Evolutionary conservation across 2,329 filamentous ascomycete species (phyloP).

Genomic region (Pleomassaria siparia): DNA sequence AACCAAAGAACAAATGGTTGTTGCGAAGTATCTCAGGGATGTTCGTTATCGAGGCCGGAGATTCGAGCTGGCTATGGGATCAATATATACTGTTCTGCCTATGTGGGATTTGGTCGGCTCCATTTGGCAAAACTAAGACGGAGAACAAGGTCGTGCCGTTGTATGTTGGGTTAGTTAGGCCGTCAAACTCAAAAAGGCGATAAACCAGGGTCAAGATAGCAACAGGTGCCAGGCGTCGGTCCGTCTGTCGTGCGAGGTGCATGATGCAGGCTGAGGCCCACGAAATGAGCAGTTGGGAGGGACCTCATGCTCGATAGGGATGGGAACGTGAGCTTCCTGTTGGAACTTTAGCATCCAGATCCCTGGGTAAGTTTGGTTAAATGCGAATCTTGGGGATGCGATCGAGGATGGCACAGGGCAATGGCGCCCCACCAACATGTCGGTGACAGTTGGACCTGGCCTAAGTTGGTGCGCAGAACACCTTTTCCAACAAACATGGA

Average conservation of each 20-base stretch:
- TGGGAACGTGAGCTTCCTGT: not conserved
- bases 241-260: constrained; percentile 13
- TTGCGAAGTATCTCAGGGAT: not conserved
- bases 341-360: constrained; percentile 21
- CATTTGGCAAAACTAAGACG: constrained; percentile 1
- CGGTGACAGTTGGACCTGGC: constrained; percentile 4
- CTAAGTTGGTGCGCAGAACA: constrained; percentile 7
- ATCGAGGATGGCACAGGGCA: constrained; percentile 25
- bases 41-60: constrained; percentile 1
- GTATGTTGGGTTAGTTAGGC: not conserved
- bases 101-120: not conserved
- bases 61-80: not conserved
- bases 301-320: not conserved
- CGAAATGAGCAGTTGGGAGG: not conserved
- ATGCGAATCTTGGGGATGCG: constrained; percentile 17
- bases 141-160: not conserved
- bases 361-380: constrained; percentile 17
- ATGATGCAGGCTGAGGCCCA: constrained; percentile 7
- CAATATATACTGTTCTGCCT: constrained; percentile 10
- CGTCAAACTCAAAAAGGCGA: constrained; percentile 8
- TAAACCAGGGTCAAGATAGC: not conserved
- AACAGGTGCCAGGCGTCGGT: constrained; percentile 4
- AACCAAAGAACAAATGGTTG: constrained; percentile 4
- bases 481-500: constrained; percentile 4
- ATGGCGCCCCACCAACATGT: constrained; percentile 10